Conservation (phyloP, 192 early-diverging fungal genomes). For the Coemansia sp. region DNA sequence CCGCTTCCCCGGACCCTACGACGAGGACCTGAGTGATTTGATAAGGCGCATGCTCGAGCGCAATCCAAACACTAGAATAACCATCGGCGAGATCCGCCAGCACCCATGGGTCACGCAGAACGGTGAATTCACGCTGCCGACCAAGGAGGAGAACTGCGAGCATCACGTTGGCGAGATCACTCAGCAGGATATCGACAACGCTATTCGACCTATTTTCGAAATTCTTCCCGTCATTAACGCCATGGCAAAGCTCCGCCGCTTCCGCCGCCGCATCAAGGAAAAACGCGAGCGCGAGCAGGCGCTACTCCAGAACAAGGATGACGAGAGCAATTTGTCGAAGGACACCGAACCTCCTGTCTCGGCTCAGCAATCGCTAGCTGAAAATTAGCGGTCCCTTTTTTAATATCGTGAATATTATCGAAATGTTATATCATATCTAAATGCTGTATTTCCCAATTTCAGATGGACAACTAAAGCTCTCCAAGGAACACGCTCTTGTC, state of each 20-base stretch:
- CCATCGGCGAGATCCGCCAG: constrained; percentile 55
- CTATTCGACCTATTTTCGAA: constrained; percentile 64
- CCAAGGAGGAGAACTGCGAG: constrained; percentile 72
- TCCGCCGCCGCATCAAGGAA: constrained; percentile 38
- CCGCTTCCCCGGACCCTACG: constrained; percentile 31
- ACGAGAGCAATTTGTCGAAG: background rate
- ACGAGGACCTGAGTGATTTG: constrained; percentile 60
- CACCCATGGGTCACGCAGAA: constrained; percentile 83
- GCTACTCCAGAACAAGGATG: constrained; percentile 9
- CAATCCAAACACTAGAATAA: constrained; percentile 74
- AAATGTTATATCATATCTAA: background rate
- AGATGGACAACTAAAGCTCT: constrained; percentile 50
- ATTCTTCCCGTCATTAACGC: constrained; percentile 49
- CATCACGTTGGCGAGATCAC: constrained; percentile 76
- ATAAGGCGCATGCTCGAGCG: constrained; percentile 73
- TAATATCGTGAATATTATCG: background rate
- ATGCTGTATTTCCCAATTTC: background rate
- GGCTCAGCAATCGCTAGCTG: background rate
- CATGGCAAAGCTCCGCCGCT: constrained; percentile 45
- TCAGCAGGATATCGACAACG: constrained; percentile 75
- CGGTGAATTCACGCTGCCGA: constrained; percentile 59
- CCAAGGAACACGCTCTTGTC: constrained; percentile 90
- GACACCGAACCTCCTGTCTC: background rate
- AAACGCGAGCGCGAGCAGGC: constrained; percentile 26
- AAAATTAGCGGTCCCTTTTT: background rate